Evolutionary conservation across 1,284 basidiomycete species (phyloP).

Genomic region (Cutaneotrichosporon dermatis): DNA sequence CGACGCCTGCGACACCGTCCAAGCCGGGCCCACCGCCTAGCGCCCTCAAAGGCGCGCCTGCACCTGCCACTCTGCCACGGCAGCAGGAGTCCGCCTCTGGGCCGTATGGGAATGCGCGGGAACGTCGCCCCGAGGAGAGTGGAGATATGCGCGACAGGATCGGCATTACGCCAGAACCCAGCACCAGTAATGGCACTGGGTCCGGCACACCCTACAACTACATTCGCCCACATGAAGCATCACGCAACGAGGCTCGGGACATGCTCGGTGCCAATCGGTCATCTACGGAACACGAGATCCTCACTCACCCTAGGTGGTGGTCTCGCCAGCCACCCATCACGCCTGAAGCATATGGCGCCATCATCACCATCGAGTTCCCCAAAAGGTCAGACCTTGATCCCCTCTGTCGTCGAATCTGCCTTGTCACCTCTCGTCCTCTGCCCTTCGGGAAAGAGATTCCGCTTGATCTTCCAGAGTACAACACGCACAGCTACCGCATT

Average conservation of each 20-base stretch:
- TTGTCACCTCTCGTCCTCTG: neutral
- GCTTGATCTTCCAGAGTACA: neutral
- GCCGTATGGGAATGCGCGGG: too few relatives aligned
- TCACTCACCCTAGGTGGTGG: neutral
- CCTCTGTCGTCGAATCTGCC: neutral
- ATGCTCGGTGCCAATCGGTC: neutral
- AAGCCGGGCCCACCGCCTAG: slow-evolving; percentile 5
- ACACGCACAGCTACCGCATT: neutral
- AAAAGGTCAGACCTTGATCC: neutral
- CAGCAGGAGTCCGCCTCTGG: too few relatives aligned
- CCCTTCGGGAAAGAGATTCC: neutral
- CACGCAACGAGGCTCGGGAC: neutral
- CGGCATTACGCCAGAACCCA: too few relatives aligned
- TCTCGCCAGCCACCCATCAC: neutral
- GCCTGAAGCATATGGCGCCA: neutral
- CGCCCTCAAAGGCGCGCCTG: neutral
- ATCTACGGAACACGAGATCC: neutral
- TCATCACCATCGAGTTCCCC: neutral
- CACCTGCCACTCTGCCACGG: too few relatives aligned
- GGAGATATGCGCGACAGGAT: too few relatives aligned
- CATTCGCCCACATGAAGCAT: neutral
- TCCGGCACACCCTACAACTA: neutral
- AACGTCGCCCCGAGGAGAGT: too few relatives aligned
- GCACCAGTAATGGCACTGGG: too few relatives aligned
- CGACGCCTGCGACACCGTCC: slow-evolving; percentile 17